Base-by-base conservation (phyloP, 108 stramenopile genomes). In the Cyclotella atomus region DNA sequence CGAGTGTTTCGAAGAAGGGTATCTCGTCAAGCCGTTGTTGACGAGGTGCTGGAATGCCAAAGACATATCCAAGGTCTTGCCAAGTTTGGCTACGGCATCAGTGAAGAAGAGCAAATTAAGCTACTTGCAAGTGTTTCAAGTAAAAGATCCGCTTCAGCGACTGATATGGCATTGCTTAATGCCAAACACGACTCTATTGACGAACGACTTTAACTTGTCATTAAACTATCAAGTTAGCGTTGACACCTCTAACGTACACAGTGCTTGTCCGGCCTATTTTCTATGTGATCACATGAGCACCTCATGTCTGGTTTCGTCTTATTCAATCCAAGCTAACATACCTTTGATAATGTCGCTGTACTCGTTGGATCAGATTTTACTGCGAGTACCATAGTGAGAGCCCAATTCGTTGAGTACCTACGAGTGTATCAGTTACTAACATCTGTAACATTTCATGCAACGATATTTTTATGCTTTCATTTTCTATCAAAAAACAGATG, bases 41-140 rank as follows among this genome's bases (percentile, higher is more conserved):
- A 45, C 7, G 76, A 77, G 28, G 76, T 70, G 14, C 47, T 77
- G 32, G 76, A 77, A 19, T 77, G 76, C 43, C 76, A 77, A 23
- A 62, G 32, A 34, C 56, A 77, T 29, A 63, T 68, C 12, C 14
- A 30, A 2, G 69, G 76, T 2, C 61, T 77, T 23, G 62, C 43
- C 10, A 50, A 54, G 19, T 77, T 77, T 55, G 68, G 68, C 10
- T 29, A 49, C 21, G 55, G n/a, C 3, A 54, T 68, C 0, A 59
- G 64, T 23, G 53, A 17, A 21, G 53, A 49, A 0, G 62, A 65
- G 0, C 33, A 62, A 47, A 46, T 25, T 25, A 57, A 16, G 14
- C 53, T 77, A 46, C 44, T 77, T 30, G 76, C 69, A 2, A 77
- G 65, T 55, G 69, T 65, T 23, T 77, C 76, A 3, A 45, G 32